A percentile compares a stretch with the other conserved stretches of the same genome.
Conservation (phyloP, 2,329 filamentous ascomycete species). For the Colletotrichum spinosum region DNA sequence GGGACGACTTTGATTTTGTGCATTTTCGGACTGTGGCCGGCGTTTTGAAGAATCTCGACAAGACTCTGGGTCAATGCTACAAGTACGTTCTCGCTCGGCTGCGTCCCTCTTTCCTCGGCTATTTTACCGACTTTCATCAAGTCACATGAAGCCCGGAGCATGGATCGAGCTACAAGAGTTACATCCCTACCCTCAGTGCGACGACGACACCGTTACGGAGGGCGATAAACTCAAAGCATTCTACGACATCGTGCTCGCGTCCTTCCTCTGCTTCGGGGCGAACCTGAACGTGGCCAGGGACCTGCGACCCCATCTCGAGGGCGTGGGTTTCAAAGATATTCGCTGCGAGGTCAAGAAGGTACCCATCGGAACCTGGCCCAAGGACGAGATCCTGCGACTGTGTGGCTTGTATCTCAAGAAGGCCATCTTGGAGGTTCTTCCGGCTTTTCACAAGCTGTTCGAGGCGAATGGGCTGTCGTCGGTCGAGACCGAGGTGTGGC, state of each 20-base stretch:
- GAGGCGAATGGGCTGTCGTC: slow-evolving; percentile 49
- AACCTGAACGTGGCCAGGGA: slow-evolving; percentile 49
- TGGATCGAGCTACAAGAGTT: slow-evolving; percentile 65
- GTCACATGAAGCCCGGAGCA: slow-evolving; percentile 58
- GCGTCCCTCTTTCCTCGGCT: slow-evolving; percentile 38
- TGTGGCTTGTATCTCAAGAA: slow-evolving; percentile 59
- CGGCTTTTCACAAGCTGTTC: slow-evolving; percentile 55
- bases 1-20: slow-evolving; percentile 67
- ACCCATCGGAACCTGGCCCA: slow-evolving; percentile 58
- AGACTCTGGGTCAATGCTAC: slow-evolving; percentile 56
- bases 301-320: slow-evolving; percentile 50
- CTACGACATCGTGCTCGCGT: slow-evolving; percentile 39
- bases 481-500: slow-evolving; percentile 49
- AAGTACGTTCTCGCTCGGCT: slow-evolving; percentile 38
- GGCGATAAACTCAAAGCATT: slow-evolving; percentile 52
- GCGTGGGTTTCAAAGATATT: slow-evolving; percentile 58
- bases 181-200: slow-evolving; percentile 53
- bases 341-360: slow-evolving; percentile 55
- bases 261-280: slow-evolving; percentile 45
- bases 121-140: slow-evolving; percentile 37
- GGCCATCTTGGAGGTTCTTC: slow-evolving; percentile 54
- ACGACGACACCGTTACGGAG: slow-evolving; percentile 56
- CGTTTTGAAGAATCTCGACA: slow-evolving; percentile 62
- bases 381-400: slow-evolving; percentile 53
- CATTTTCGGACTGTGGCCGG: slow-evolving; percentile 61